These are phyloP conservation scores for Veloboletus limbatus DNA, from an alignment of 1,284 basidiomycete genomes.

Conservation along the genomic window DNA sequence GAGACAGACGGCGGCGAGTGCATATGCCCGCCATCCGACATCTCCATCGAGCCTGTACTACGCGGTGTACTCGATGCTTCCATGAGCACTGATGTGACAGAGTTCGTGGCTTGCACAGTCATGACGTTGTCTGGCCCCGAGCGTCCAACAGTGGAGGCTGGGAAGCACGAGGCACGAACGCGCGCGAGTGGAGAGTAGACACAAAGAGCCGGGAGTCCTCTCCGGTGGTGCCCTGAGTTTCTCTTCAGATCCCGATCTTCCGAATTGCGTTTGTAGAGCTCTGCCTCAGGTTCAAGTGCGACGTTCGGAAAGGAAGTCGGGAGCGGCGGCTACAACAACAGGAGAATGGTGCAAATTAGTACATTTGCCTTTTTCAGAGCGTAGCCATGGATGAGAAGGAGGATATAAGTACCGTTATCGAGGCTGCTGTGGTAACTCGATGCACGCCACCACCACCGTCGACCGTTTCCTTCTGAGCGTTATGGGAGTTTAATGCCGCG, in stretches of 20 bases:
- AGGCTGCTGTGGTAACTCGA: conserved; percentile 33
- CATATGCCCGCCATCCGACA: conserved; percentile 15
- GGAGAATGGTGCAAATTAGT: conserved; percentile 18
- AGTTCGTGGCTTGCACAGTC: conserved; percentile 15
- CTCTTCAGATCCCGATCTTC: conserved; percentile 16
- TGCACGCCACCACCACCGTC: conserved; percentile 24
- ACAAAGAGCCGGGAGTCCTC: conserved; percentile 21
- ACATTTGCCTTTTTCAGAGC: conserved; percentile 14
- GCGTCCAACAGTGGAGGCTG: conserved; percentile 9
- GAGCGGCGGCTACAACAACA: conserved; percentile 24
- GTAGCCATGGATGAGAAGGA: conserved; percentile 13
- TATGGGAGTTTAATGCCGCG: conserved; percentile 8
- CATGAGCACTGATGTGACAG: conserved; percentile 24
- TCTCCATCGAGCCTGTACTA: conserved; percentile 20
- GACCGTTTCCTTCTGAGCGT: conserved; percentile 19
- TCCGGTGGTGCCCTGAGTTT: conserved; percentile 14
- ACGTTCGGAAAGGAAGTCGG: conserved; percentile 18
- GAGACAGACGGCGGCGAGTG: conserved; percentile 23
- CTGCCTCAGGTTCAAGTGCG: conserved; percentile 7
- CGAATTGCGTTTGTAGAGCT: conserved; percentile 7
- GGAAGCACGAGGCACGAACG: conserved; percentile 15
- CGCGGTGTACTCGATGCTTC: conserved; percentile 21
- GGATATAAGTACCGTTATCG: conserved; percentile 35
- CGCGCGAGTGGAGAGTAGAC: conserved; percentile 16
- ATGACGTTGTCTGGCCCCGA: conserved; percentile 2